Base-by-base conservation (phyloP, 2,329 filamentous ascomycete genomes). In the Cordyceps tenuipes region DNA sequence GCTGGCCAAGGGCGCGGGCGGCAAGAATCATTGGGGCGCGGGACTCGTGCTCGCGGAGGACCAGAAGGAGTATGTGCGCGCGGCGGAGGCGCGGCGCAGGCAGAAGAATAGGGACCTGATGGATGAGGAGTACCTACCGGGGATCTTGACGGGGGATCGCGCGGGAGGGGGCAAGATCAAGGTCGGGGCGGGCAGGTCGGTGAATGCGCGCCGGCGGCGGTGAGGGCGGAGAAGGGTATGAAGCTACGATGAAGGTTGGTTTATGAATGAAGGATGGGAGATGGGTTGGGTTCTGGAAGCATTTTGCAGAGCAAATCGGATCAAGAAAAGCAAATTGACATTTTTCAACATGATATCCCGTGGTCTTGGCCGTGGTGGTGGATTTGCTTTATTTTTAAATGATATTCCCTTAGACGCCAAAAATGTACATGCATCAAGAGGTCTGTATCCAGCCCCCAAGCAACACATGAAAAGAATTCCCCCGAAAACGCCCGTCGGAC, bases 71-170 rank as follows among this genome's bases (percentile, higher is more conserved):
- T 97, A 89, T 72, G 72, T 82, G 47, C 79, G 82, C 64, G 86
- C 86, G 57, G 72, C 82, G 17, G 81, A 81, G 3, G 81, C 86
- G 66, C 83, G 88, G 70, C 83, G 81, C 67, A 83, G 88, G 67
- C 78, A 77, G 57, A 87, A 86, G 69, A 84, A 89, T 71, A 86
- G 84, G 69, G 91, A 96, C 73, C 75, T 96, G 60, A 95, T 97
- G 93, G 93, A 97, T 70, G 87, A 95, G 70, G 93, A 99, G 73
- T 96, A 92, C 71, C 74, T 97, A 64, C 94, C 94, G 0, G 80
- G 84, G 39, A 89, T 99, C 52, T 70, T 99, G 69, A 94, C 85
- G 0, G 94, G 94, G 0, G 85, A 92, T 68, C 80, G 93, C 65
- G 81, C 71, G 50, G 75, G 75, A 5, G 82, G 83, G 2, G 88